Base-by-base conservation (phyloP, 164 flowering plant species). In the Tetracentron sinense region DNA sequence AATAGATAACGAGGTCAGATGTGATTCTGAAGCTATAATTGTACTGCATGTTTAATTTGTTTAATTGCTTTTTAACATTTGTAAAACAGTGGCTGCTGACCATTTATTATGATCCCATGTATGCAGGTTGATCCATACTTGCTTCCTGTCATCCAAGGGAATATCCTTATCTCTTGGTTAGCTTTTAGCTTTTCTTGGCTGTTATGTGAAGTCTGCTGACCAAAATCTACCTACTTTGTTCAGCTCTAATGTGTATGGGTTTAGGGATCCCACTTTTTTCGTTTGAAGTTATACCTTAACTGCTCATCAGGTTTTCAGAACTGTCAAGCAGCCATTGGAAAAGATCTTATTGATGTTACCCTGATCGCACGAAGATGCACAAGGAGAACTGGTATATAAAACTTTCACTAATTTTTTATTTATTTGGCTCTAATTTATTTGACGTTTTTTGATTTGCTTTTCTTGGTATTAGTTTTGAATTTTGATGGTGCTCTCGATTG, bases 141-240 rank as follows among this genome's bases (percentile, higher is more conserved):
- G 58, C 94, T 95, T 68, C 99, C 99, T 29, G 80, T 95, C 52
- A 52, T 89, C 61, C 97, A 95, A 87, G 99, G 99, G 72, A 88
- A 71, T 95, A 95, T 95, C 99, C 97, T 88, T 73, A 27, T 55
- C 42, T 30, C 60, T 58, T 49, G 35, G n/a, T 48, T 61, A 21
- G 3, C 56, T 69, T 65, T 62, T 48, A n/a, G n/a, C n/a, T 65
- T 65, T 55, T 29, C 23, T 57, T 59, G 28, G 28, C 14, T 54
- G 50, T 64, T 26, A 29, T 19, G n/a, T n/a, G n/a, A n/a, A n/a
- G n/a, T n/a, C n/a, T n/a, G n/a, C n/a, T n/a, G n/a, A n/a, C n/a
- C n/a, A n/a, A n/a, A n/a, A n/a, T n/a, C n/a, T n/a, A n/a, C n/a
- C n/a, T n/a, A n/a, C n/a, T n/a, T n/a, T n/a, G n/a, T n/a, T n/a